phyloP scores from a whole-genome alignment of 2,329 filamentous ascomycete genomes.

The Verticillium dahliae region DNA sequence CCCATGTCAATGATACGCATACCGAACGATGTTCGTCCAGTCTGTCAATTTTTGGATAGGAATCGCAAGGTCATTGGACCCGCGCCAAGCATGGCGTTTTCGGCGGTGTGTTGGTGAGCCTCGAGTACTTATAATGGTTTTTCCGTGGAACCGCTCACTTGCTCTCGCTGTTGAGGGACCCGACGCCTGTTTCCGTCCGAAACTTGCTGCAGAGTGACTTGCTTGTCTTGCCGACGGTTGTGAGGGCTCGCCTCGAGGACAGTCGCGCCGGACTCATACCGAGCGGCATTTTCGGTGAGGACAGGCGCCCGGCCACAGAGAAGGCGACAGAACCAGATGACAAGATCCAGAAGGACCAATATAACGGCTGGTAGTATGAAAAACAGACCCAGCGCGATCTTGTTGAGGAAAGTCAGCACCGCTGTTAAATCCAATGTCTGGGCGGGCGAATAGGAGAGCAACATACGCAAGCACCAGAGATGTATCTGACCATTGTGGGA shows the following conservation, averaged over 20 bases:
- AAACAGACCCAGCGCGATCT: slow-evolving; percentile 38
- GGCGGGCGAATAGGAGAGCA: background rate
- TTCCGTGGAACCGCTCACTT: background rate
- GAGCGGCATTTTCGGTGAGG: background rate
- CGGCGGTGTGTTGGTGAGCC: no score
- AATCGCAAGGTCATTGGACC: no score
- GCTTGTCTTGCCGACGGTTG: background rate
- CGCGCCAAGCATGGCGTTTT: no score
- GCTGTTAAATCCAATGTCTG: background rate
- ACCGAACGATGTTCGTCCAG: no score
- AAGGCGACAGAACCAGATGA: slow-evolving; percentile 46
- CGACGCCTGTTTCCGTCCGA: background rate
- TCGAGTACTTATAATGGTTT: background rate
- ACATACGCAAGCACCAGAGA: slow-evolving; percentile 32
- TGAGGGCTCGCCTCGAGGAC: background rate
- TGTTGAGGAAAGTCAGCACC: background rate
- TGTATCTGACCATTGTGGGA: slow-evolving; percentile 26
- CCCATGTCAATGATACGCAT: no score
- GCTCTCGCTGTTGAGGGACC: background rate
- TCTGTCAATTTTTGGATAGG: no score
- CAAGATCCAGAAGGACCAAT: slow-evolving; percentile 44
- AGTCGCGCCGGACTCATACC: background rate
- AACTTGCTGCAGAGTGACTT: background rate
- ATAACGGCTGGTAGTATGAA: slow-evolving; percentile 38
- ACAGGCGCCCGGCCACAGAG: slow-evolving; percentile 11